Conservation (phyloP, 371 early-diverging fungal genomes). For the Syncephalastrum racemosum region DNA sequence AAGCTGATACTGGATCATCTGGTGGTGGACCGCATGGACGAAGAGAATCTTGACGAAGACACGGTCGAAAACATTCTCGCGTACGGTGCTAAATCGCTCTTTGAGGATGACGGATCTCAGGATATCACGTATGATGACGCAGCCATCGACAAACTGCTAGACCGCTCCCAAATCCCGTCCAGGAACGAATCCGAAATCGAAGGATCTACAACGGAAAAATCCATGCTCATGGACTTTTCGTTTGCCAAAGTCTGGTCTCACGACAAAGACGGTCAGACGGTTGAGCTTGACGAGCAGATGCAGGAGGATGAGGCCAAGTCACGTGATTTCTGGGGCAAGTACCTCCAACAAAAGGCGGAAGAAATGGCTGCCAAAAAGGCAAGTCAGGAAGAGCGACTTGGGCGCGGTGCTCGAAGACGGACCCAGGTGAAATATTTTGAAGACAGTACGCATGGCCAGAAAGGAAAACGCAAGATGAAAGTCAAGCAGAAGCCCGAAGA, state of each 20-base stretch:
- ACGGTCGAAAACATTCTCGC: constrained; percentile 75
- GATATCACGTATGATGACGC: constrained; percentile 59
- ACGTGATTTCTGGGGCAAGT: constrained; percentile 51
- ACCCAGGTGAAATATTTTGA: constrained; percentile 19
- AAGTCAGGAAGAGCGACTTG: constrained; percentile 18
- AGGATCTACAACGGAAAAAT: constrained; percentile 12
- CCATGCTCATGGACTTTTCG: constrained; percentile 33
- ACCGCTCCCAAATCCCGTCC: constrained; percentile 44
- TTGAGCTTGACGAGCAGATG: constrained; percentile 18
- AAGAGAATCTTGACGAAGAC: constrained; percentile 53
- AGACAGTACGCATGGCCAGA: background rate
- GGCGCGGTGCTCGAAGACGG: constrained; percentile 45
- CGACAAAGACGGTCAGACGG: constrained; percentile 18
- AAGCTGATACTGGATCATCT: constrained; percentile 88
- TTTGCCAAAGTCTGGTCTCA: constrained; percentile 49
- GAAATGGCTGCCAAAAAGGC: constrained; percentile 13
- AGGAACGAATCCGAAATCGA: constrained; percentile 20
- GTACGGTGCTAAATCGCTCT: constrained; percentile 79
- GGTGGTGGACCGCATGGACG: constrained; percentile 80
- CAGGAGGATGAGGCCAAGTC: constrained; percentile 18
- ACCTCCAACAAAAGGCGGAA: constrained; percentile 27
- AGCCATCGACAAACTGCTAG: constrained; percentile 65
- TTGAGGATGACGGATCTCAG: constrained; percentile 63
- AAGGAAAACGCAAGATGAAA: background rate
- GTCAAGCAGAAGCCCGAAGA: background rate